Base-by-base conservation (phyloP, 495 filamentous ascomycete species). In the Aspergillus cristatus region DNA sequence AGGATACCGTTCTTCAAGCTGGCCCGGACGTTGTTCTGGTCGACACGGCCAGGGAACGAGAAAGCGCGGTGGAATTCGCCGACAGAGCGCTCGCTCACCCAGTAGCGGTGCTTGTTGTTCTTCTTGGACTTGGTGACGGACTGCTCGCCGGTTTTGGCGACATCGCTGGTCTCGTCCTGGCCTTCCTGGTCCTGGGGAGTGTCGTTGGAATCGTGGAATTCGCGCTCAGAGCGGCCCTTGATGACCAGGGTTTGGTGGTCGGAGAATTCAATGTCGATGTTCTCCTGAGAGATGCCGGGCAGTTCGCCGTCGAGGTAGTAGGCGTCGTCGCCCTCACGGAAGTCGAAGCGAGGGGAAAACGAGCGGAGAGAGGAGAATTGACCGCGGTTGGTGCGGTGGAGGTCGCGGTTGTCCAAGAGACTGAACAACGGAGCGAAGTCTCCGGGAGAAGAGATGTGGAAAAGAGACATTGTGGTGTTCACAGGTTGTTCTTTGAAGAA, bases 221-320 rank as follows among this genome's bases (percentile, higher is more conserved):
- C 62, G 35, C 63, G 62, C 41, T 68, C 34, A 34, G 72, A 67
- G 34, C 67, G 76, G 42, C 90, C 89, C 45, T 74, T 72, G 58
- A 96, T 72, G 42, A 78, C 72, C 6, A 97, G 62, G 22, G 85
- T 94, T 42, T 86, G 74, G 2, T 68, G 60, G 60, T 95, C 88
- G 42, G 77, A 75, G 72, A 94, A 94, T 54, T 94, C 86, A 48
- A 96, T 84, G 44, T 76, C 62, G 48, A 95, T 63, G 53, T 93
- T 71, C 42, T 88, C 76, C 55, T 86, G 82, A 29, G 81, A 72
- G 36, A 90, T 67, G 20, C 89, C 90, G 0, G 89, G 86, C 0
- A 96, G 75, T 63, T 96, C 90, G 52, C 86, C 89, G 54, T 93
- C 81, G 5, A 97, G 76, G 51, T 89, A 81, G 63, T 90, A 96